Evolutionary conservation across 345 rosid species (phyloP), one percentile per base, ranked within the genome.

Genomic region (Heritiera fomes): DNA sequence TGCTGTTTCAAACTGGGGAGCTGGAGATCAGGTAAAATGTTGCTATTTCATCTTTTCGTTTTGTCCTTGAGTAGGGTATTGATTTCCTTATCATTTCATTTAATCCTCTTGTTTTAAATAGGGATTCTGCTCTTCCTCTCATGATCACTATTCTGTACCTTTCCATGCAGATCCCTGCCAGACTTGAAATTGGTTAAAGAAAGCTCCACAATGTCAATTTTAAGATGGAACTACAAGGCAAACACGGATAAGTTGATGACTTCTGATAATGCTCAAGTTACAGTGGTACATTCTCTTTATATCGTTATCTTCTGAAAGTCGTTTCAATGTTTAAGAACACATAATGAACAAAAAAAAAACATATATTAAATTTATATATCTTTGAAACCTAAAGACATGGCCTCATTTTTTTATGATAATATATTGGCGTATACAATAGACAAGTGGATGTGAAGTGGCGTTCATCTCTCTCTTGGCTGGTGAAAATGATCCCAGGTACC

Each of bases 171-270:
- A 67, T 87, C 90, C 53, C 82, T 87, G 52, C 89, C 90, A 20
- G 84, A 87, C 78, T 79, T 89, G 76, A 85, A 82, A 73, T 82
- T 87, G 85, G 83, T 87, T 75, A 79, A 82, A 53, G 90, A 85
- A 83, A 85, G 77, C 81, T 83, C 89, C 28, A 75, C 86, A 78
- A 78, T 79, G 86, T 82, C 87, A 64, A 86, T 86, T 65, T 79
- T 89, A 46, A 86, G 88, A 78, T 89, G 92, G 92, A 87, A 82
- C 82, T 86, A 80, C 50, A 87, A 86, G 83, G 77, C 84, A 66
- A 89, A 86, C 79, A 87, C 87, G 89, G 86, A 89, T 74, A 87
- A 85, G 76, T 83, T 84, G 17, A 86, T 86, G 71, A 76, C 84
- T 72, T 75, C 84, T 67, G 85, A 85, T 72, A 74, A 85, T 78